A percentile compares a stretch with the other conserved stretches of the same genome.
Conservation (phyloP, 306 rosid species). For the Myrica gale region DNA sequence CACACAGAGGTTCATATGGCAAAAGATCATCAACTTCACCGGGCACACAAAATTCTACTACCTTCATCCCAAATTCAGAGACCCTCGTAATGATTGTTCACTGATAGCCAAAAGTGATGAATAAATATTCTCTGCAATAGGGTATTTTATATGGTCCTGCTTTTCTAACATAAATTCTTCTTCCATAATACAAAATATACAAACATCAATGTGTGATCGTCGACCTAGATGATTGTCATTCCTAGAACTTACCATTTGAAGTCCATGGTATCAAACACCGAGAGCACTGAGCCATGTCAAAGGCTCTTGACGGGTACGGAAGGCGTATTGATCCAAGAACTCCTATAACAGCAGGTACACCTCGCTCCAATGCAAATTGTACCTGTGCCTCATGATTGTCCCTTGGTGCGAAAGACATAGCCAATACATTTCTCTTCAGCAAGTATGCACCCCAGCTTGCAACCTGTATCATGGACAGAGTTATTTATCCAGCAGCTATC, state of each 20-base stretch:
- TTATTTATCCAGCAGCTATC: conserved; percentile 36
- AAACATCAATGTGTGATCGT: conserved; percentile 16
- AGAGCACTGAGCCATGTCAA: conserved; percentile 98
- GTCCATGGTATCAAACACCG: conserved; percentile 96
- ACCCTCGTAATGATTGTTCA: not conserved
- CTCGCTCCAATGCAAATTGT: conserved; percentile 95
- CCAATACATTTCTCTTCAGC: conserved; percentile 75
- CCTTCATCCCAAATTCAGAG: not conserved
- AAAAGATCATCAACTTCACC: conserved; percentile 17
- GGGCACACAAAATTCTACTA: not conserved
- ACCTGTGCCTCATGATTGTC: conserved; percentile 99
- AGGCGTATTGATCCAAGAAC: conserved; percentile 87
- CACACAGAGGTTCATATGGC: conserved; percentile 27
- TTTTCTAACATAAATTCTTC: no score
- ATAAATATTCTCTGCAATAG: no score
- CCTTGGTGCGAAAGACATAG: conserved; percentile 96
- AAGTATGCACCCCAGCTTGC: conserved; percentile 99
- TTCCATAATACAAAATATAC: no score
- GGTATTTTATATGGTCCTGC: no score
- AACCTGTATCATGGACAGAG: conserved; percentile 55
- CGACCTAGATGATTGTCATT: conserved; percentile 14
- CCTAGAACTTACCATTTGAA: conserved; percentile 61
- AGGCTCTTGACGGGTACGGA: conserved; percentile 90
- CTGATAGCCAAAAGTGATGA: not conserved
- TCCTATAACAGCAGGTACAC: conserved; percentile 91